Percentiles rank a stretch among this genome's conserved stretches.
Evolutionary conservation across 306 rosid genomes (phyloP).

Genomic region (Datisca glomerata): DNA sequence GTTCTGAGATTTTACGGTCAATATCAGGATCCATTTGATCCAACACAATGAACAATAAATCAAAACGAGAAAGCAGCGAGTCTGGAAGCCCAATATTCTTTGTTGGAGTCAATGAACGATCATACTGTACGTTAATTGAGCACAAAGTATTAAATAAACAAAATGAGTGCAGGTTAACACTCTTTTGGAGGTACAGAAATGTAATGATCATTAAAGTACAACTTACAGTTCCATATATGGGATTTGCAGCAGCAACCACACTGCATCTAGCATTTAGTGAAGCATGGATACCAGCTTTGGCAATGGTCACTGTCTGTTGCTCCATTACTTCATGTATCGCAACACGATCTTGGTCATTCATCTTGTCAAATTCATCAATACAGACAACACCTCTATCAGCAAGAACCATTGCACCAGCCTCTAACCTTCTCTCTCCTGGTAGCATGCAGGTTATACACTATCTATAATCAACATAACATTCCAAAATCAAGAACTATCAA

Average conservation of each 20-base stretch:
- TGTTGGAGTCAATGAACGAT: slow-evolving; percentile 98
- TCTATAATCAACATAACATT: slow-evolving; percentile 3
- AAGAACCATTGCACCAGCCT: slow-evolving; percentile 99
- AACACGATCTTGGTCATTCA: slow-evolving; percentile 96
- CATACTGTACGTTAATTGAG: slow-evolving; percentile 44
- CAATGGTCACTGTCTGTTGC: slow-evolving; percentile 97
- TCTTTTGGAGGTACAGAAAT: neutral
- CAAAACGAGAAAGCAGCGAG: slow-evolving; percentile 95
- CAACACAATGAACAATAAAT: slow-evolving; percentile 82
- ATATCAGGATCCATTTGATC: slow-evolving; percentile 99
- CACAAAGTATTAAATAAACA: slow-evolving; percentile 8
- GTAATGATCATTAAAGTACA: slow-evolving; percentile 3
- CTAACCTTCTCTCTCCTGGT: slow-evolving; percentile 94
- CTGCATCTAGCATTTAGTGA: slow-evolving; percentile 97
- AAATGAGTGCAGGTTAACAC: neutral
- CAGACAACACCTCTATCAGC: slow-evolving; percentile 99
- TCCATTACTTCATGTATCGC: slow-evolving; percentile 99
- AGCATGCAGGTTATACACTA: slow-evolving; percentile 12
- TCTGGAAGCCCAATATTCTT: slow-evolving; percentile 97
- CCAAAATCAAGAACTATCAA: slow-evolving; percentile 2
- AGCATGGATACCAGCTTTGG: slow-evolving; percentile 99
- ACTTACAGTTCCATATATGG: slow-evolving; percentile 97
- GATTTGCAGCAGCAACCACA: slow-evolving; percentile 99
- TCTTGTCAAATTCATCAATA: slow-evolving; percentile 98
- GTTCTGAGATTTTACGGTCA: slow-evolving; percentile 84